These are phyloP conservation scores for Phytophthora hybrid DNA, from an alignment of 352 stramenopile species.

Conservation along the genomic window DNA sequence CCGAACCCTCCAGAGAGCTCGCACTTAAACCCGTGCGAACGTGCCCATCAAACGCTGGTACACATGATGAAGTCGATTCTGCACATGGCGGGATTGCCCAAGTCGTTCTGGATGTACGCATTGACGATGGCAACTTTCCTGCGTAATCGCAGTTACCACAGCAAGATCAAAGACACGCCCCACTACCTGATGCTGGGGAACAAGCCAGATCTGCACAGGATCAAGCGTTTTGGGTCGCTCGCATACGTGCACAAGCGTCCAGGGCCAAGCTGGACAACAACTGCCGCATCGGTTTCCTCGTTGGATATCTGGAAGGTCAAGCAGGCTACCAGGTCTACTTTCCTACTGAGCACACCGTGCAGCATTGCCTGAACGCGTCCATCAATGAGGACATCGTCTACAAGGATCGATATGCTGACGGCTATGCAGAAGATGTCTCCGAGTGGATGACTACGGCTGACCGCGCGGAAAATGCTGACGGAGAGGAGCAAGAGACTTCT, in stretches of 20 bases:
- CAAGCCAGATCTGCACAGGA: background rate
- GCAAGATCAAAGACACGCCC: background rate
- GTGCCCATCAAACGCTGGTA: background rate
- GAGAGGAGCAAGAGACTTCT: background rate
- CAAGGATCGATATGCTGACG: background rate
- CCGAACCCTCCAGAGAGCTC: background rate
- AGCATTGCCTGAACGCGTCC: background rate
- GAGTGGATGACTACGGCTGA: background rate
- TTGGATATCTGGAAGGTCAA: background rate
- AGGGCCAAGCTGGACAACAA: background rate
- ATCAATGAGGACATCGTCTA: background rate
- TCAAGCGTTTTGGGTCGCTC: background rate
- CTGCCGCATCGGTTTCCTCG: background rate
- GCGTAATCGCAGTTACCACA: background rate
- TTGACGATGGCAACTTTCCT: background rate
- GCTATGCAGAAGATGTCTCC: background rate
- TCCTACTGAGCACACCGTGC: background rate
- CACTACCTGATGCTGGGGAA: background rate
- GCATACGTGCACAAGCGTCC: background rate
- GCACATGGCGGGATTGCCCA: background rate
- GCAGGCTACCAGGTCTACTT: background rate
- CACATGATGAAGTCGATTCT: background rate
- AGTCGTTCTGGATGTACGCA: slow-evolving; percentile 12
- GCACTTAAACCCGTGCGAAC: background rate
- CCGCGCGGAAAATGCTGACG: background rate